A percentile compares a stretch with the other conserved stretches of the same genome.
These are phyloP conservation scores for Citrullus mucosospermus DNA, from an alignment of 306 rosid species.

Conservation along the genomic window DNA sequence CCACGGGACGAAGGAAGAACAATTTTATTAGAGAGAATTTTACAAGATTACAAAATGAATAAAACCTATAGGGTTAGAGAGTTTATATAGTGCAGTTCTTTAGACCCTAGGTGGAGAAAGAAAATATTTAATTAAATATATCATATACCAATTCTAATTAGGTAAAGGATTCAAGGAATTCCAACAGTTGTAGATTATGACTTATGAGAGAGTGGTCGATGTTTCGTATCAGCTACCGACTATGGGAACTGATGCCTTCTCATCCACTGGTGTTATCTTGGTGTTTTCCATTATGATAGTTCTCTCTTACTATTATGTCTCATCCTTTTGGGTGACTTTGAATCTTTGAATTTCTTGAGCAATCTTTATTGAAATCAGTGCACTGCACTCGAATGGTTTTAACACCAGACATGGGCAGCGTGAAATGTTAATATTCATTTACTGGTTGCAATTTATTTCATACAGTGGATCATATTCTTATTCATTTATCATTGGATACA, in stretches of 20 bases:
- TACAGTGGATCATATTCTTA: not conserved
- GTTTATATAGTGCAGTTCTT: too few relatives aligned
- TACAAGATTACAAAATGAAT: too few relatives aligned
- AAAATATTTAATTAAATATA: too few relatives aligned
- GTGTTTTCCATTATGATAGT: not conserved
- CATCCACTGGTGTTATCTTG: not conserved
- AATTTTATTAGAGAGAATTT: too few relatives aligned
- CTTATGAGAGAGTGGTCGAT: not conserved
- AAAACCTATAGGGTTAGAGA: too few relatives aligned
- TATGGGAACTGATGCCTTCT: not conserved
- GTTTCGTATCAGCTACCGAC: not conserved
- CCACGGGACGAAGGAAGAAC: too few relatives aligned
- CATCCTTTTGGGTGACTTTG: not conserved
- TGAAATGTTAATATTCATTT: not conserved
- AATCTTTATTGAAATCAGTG: not conserved
- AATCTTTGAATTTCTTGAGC: not conserved
- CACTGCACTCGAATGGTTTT: not conserved
- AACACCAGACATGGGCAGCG: not conserved
- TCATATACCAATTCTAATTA: too few relatives aligned
- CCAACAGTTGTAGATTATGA: not conserved
- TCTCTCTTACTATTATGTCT: not conserved
- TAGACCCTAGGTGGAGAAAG: too few relatives aligned
- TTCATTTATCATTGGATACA: slow-evolving; percentile 5
- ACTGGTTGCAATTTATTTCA: not conserved
- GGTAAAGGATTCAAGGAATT: too few relatives aligned